These are phyloP conservation scores for Apiospora kogelbergensis DNA, from an alignment of 2,329 filamentous ascomycete species.

Conservation along the genomic window DNA sequence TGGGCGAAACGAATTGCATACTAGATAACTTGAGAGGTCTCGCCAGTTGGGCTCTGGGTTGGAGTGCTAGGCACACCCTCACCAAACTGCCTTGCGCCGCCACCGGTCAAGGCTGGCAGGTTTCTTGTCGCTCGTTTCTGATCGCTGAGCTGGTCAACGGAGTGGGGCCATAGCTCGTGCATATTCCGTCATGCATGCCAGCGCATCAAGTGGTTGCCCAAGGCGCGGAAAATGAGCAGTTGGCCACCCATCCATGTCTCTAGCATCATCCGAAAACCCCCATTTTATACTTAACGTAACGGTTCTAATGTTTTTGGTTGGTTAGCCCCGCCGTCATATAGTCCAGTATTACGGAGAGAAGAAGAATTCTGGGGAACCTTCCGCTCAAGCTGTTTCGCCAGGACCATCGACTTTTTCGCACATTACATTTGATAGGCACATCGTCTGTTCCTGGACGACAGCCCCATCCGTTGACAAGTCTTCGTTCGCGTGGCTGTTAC, in stretches of 20 bases:
- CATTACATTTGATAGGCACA: constrained; percentile 26
- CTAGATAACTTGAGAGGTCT: background rate
- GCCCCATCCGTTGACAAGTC: constrained; percentile 25
- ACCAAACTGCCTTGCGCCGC: constrained; percentile 17
- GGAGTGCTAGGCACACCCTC: constrained; percentile 1
- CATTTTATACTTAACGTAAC: constrained; percentile 39
- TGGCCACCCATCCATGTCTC: constrained; percentile 29
- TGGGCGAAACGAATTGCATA: background rate
- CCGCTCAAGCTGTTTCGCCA: constrained; percentile 33
- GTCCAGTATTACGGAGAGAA: constrained; percentile 20
- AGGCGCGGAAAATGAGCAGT: constrained; percentile 39
- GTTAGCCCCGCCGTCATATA: constrained; percentile 38
- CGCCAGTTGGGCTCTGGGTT: background rate
- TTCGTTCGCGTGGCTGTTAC: constrained; percentile 6
- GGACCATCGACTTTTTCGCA: constrained; percentile 32
- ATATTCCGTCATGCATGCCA: constrained; percentile 63
- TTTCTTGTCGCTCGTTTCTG: constrained; percentile 1
- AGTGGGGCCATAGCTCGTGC: constrained; percentile 48
- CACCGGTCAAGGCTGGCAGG: constrained; percentile 7
- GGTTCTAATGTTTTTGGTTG: constrained; percentile 43
- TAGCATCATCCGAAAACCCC: constrained; percentile 34
- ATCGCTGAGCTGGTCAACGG: constrained; percentile 43
- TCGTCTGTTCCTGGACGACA: constrained; percentile 14
- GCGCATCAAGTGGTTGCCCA: constrained; percentile 49
- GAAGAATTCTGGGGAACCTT: constrained; percentile 30